A percentile compares a stretch with the other conserved stretches of the same genome.
These are phyloP conservation scores for Dalbergia cultrata DNA, from an alignment of 306 rosid species.

Conservation along the genomic window DNA sequence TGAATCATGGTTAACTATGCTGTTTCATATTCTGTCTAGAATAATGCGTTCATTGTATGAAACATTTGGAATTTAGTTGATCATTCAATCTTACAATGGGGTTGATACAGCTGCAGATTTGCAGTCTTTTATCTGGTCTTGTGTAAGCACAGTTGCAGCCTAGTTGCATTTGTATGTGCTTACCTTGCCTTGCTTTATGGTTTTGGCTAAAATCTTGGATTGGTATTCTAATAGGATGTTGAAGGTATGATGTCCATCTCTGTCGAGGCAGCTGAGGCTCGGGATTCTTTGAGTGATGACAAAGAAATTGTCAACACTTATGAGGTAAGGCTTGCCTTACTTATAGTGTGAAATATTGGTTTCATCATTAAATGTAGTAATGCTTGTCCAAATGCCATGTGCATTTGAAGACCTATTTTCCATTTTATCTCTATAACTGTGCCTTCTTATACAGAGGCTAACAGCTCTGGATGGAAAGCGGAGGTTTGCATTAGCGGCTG, in stretches of 20 bases:
- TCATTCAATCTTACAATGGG: conserved; percentile 25
- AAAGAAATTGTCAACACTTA: conserved; percentile 87
- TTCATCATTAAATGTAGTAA: conserved; percentile 19
- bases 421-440: conserved; percentile 14
- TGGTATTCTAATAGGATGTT: conserved; percentile 77
- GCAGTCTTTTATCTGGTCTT: conserved; percentile 35
- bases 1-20: conserved; percentile 33
- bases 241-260: conserved; percentile 99
- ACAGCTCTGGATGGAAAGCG: conserved; percentile 96
- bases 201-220: conserved; percentile 54
- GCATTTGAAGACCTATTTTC: conserved; percentile 25
- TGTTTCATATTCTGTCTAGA: conserved; percentile 24
- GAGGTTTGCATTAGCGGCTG: conserved; percentile 98
- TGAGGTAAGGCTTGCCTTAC: conserved; percentile 66
- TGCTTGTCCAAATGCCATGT: conserved; percentile 25
- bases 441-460: conserved; percentile 68
- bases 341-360: conserved; percentile 29
- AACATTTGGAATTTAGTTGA: conserved; percentile 38
- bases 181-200: conserved; percentile 31
- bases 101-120: conserved; percentile 23
- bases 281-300: conserved; percentile 89
- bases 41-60: conserved; percentile 34
- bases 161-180: conserved; percentile 27
- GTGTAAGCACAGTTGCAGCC: conserved; percentile 25
- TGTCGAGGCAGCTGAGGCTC: conserved; percentile 94